Conservation (phyloP, 75 land plant genomes). For the Cupressus sempervirens region DNA sequence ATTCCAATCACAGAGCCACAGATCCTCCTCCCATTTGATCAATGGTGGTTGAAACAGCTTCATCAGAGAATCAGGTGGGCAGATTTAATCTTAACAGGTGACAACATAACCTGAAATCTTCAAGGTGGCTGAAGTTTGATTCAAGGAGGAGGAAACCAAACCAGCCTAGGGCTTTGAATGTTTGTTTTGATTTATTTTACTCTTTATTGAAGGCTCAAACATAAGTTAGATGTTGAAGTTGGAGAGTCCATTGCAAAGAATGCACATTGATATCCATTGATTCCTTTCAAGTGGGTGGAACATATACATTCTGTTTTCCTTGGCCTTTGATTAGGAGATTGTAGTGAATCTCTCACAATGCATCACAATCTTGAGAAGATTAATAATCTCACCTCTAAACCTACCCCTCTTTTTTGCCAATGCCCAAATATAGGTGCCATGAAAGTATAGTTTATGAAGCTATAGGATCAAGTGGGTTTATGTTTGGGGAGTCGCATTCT, state of each 20-base stretch:
- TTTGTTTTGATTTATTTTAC: background rate
- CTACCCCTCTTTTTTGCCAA: background rate
- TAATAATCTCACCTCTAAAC: background rate
- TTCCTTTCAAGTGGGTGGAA: too few relatives aligned
- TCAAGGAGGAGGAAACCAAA: background rate
- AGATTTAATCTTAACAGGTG: slow-evolving; percentile 4
- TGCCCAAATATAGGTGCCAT: background rate
- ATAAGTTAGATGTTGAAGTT: background rate
- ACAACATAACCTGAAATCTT: slow-evolving; percentile 6
- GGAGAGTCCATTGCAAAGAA: background rate
- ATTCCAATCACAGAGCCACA: background rate
- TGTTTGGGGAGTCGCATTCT: background rate
- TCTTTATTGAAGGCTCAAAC: background rate
- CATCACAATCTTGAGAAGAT: background rate
- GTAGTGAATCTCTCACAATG: too few relatives aligned
- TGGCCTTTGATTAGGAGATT: too few relatives aligned
- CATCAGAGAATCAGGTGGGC: background rate
- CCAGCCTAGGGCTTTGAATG: background rate
- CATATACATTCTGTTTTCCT: too few relatives aligned
- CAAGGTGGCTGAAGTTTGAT: background rate
- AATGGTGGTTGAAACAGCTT: background rate
- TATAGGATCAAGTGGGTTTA: background rate
- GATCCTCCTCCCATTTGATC: background rate
- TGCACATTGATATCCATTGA: background rate
- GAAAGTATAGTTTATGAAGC: background rate